Conservation (phyloP, 2,329 filamentous ascomycete species). For the Pleoardoris graminearum region DNA sequence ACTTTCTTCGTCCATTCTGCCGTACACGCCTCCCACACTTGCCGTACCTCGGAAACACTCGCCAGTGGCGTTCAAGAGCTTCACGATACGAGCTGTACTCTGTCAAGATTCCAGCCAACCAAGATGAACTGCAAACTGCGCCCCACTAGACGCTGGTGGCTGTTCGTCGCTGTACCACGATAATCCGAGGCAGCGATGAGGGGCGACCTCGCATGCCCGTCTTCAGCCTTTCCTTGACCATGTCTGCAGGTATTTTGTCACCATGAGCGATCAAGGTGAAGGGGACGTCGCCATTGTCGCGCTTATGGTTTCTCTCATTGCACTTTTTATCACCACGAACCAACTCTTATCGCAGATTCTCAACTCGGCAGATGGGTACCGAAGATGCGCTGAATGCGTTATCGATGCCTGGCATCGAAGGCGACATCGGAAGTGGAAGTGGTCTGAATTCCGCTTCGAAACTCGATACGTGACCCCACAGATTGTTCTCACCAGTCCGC, state of each 20-base stretch:
- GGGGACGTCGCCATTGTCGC: conserved; percentile 8
- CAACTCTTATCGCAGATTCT: conserved; percentile 10
- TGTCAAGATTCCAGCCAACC: too few species aligned
- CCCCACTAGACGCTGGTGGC: too few species aligned
- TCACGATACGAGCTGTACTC: too few species aligned
- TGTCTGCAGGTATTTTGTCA: background rate
- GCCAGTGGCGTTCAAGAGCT: too few species aligned
- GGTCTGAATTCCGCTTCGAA: conserved; percentile 12
- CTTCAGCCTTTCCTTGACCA: background rate
- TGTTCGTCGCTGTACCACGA: too few species aligned
- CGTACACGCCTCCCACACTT: too few species aligned
- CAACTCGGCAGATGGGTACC: conserved; percentile 13
- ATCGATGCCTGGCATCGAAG: conserved; percentile 9
- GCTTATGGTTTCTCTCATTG: conserved; percentile 9
- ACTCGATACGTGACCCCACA: conserved; percentile 11
- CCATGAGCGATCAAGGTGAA: conserved; percentile 4
- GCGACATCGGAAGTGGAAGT: conserved; percentile 7
- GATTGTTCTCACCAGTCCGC: background rate
- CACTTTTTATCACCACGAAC: conserved; percentile 6
- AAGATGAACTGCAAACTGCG: too few species aligned
- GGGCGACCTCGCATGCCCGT: background rate
- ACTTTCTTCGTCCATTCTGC: too few species aligned
- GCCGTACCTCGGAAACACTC: too few species aligned
- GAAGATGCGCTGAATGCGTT: conserved; percentile 9
- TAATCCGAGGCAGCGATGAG: too few species aligned